phyloP scores from a whole-genome alignment of 2,329 filamentous ascomycete species.

The Chrysoporthe cubensis region DNA sequence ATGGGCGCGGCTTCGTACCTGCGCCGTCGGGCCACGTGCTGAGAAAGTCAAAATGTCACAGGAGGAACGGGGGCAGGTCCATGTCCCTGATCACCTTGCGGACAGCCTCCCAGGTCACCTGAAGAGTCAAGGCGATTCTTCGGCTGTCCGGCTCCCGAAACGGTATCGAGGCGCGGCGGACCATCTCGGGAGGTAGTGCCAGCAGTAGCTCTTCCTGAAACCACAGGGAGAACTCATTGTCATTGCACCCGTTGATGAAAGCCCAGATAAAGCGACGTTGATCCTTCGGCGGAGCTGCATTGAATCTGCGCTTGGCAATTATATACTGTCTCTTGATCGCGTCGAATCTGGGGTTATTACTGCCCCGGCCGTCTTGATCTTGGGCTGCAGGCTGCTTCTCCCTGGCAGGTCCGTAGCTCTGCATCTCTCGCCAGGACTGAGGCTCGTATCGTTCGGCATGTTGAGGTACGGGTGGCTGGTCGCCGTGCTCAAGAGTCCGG shows the following conservation, averaged over 20 bases:
- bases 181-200: slow-evolving; percentile 21
- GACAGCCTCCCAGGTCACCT: slow-evolving; percentile 19
- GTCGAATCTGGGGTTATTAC: slow-evolving; percentile 16
- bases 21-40: background rate
- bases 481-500: background rate
- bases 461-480: background rate
- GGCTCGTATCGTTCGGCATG: background rate
- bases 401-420: background rate
- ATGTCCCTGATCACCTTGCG: background rate
- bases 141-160: background rate
- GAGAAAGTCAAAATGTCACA: background rate
- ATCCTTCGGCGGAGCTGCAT: slow-evolving; percentile 13
- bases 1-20: background rate
- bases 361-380: background rate
- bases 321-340: slow-evolving; percentile 29
- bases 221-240: slow-evolving; percentile 28
- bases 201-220: slow-evolving; percentile 32
- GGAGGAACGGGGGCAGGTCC: background rate
- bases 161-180: background rate
- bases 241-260: slow-evolving; percentile 33
- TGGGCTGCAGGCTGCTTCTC: background rate
- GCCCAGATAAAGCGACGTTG: slow-evolving; percentile 31
- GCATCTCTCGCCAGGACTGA: background rate
- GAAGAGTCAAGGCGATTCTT: background rate
- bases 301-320: slow-evolving; percentile 23